Evolutionary conservation across 805 yeast genomes (phyloP).

Genomic region (Metschnikowia reukaufii): DNA sequence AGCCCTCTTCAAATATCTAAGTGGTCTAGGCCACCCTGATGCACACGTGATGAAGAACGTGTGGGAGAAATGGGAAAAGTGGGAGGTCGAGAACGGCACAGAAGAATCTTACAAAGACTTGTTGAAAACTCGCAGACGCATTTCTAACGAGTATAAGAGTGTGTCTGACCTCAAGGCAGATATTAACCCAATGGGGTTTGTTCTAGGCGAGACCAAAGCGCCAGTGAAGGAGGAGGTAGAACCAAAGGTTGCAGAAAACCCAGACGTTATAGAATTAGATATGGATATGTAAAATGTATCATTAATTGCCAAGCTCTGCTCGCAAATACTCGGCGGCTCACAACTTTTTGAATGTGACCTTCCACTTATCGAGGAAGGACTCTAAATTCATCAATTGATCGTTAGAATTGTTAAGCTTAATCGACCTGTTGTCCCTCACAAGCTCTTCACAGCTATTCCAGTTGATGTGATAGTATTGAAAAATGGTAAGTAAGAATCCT

Average conservation of each 20-base stretch:
- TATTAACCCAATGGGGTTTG: constrained; percentile 48
- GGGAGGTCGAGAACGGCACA: constrained; percentile 71
- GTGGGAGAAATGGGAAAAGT: constrained; percentile 73
- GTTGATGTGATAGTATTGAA: constrained; percentile 42
- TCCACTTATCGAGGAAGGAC: constrained; percentile 42
- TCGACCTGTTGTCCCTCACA: constrained; percentile 34
- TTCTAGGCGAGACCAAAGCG: constrained; percentile 34
- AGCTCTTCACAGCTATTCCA: constrained; percentile 40
- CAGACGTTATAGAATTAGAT: constrained; percentile 64
- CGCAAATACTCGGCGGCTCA: constrained; percentile 14
- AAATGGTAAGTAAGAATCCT: constrained; percentile 33
- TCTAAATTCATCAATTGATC: constrained; percentile 37
- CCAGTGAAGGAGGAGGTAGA: constrained; percentile 10
- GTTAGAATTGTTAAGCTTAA: constrained; percentile 35
- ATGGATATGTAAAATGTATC: constrained; percentile 30
- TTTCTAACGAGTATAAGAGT: constrained; percentile 23
- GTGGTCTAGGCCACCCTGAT: constrained; percentile 25
- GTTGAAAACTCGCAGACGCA: constrained; percentile 57
- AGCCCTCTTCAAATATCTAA: constrained; percentile 49
- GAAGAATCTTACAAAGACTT: constrained; percentile 73
- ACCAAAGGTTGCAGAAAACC: constrained; percentile 35
- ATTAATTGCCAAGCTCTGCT: constrained; percentile 2
- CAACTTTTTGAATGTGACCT: constrained; percentile 26
- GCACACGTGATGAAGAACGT: constrained; percentile 15
- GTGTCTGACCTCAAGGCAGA: constrained; percentile 12